Evolutionary conservation across 139 green algal genomes (phyloP).

Genomic region (Choricystis sp.): DNA sequence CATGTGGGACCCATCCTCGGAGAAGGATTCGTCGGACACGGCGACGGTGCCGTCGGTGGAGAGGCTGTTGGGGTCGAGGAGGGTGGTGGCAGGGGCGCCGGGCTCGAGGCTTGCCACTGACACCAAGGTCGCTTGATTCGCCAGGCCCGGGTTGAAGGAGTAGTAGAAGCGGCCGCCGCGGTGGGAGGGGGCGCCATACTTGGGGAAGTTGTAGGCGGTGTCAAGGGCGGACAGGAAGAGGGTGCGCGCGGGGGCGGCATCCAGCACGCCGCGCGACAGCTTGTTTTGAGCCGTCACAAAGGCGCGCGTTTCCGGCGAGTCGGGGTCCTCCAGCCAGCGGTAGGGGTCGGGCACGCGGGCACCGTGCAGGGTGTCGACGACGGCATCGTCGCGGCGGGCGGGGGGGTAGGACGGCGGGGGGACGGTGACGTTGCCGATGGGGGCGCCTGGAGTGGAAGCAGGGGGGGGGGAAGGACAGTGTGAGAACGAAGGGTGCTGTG

Average conservation of each 20-base stretch:
- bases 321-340: slow-evolving; percentile 77
- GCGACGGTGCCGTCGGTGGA: slow-evolving; percentile 53
- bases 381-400: slow-evolving; percentile 40
- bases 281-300: slow-evolving; percentile 74
- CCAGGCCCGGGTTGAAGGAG: slow-evolving; percentile 67
- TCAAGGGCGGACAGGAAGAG: slow-evolving; percentile 40
- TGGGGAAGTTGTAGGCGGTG: slow-evolving; percentile 60
- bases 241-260: slow-evolving; percentile 36
- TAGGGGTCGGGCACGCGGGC: slow-evolving; percentile 33
- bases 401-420: slow-evolving; percentile 32
- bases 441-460: slow-evolving; percentile 27
- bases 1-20: slow-evolving; percentile 45
- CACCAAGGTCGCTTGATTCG: slow-evolving; percentile 37
- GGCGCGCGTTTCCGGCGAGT: slow-evolving; percentile 42
- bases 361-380: slow-evolving; percentile 56
- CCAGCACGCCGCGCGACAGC: slow-evolving; percentile 51
- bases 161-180: slow-evolving; percentile 58
- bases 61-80: slow-evolving; percentile 86
- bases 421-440: slow-evolving; percentile 29
- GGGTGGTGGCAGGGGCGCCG: slow-evolving; percentile 9
- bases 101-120: slow-evolving; percentile 23
- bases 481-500: too few relatives aligned
- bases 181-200: slow-evolving; percentile 47
- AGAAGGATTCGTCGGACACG: slow-evolving; percentile 38
- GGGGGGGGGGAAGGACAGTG: neutral